Evolutionary conservation across 345 rosid genomes (phyloP).

Genomic region (Sisymbrium irio): DNA sequence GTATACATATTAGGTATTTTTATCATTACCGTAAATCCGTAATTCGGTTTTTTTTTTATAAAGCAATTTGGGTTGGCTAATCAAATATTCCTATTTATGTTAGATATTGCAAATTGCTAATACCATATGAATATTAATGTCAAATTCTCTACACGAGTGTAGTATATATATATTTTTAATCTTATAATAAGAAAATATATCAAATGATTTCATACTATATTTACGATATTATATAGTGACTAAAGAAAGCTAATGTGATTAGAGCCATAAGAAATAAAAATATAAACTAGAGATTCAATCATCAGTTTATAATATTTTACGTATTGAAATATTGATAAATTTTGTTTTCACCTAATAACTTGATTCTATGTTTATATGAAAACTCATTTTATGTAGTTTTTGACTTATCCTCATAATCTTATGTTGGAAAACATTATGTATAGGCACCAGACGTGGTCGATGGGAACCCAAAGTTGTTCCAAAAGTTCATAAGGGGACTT

Average conservation of each 20-base stretch:
- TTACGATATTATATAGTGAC: neutral
- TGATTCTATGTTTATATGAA: neutral
- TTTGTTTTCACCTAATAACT: neutral
- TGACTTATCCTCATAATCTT: neutral
- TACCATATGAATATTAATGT: neutral
- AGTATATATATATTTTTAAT: neutral
- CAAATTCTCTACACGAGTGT: neutral
- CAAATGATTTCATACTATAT: neutral
- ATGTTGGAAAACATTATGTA: neutral
- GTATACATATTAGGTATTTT: neutral
- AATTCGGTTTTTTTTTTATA: neutral
- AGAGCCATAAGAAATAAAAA: neutral
- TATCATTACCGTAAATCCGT: neutral
- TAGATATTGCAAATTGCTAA: neutral
- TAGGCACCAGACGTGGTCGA: slow-evolving; percentile 53
- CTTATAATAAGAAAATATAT: neutral
- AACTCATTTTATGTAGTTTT: neutral
- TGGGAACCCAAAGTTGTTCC: slow-evolving; percentile 38
- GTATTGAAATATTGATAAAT: neutral
- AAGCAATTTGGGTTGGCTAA: neutral
- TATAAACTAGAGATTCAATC: neutral
- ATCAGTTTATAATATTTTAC: neutral
- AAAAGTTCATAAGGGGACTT: slow-evolving; percentile 45
- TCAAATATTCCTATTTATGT: neutral
- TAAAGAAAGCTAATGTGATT: neutral